Evolutionary conservation across 176 grass and related monocot genomes (phyloP), one percentile per base, ranked within the genome.

Genomic region (Oryza glumipatula): DNA sequence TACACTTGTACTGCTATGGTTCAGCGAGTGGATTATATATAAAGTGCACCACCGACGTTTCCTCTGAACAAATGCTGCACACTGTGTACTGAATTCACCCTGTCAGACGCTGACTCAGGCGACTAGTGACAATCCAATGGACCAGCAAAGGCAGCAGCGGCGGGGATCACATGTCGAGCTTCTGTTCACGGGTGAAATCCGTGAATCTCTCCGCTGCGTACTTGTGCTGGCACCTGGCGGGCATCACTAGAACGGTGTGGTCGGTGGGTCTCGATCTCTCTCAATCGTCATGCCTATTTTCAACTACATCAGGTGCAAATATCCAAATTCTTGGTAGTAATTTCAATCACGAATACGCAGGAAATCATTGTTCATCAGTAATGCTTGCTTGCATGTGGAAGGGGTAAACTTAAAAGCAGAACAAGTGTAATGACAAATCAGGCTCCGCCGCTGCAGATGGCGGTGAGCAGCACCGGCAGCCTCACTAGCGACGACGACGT

Each of bases 381-480:
- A 35, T 19, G 68, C 21, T 76, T 52, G 21, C 82, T 30, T 4
- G 14, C 28, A 78, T 33, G 24, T 48, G 16, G 26, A 33, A 28
- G 26, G 22, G 12, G 12, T 4, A 54, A 51, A 7, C n/a, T 38
- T 60, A 38, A 17, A 7, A 76, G 30, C 48, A 70, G 32, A 79
- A 48, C 17, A 46, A 35, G 24, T 17, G 39, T 2, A 8, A 4
- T 0, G 70, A 51, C 45, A 49, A 33, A 46, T 52, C 82, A 76
- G 35, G 84, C 85, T 13, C 87, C 88, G 71, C 88, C 75, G 54
- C 79, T 90, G 32, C 90, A 95, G 49, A 95, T 95, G 23, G 74
- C 87, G 19, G 90, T 86, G 36, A 95, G 74, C 82, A 92, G 43
- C 73, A 87, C 74, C 26, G 93, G 93, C 22, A 92, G 43, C 64